Evolutionary conservation across 2,329 filamentous ascomycete genomes (phyloP).

Genomic region (Nemania bipapillata): DNA sequence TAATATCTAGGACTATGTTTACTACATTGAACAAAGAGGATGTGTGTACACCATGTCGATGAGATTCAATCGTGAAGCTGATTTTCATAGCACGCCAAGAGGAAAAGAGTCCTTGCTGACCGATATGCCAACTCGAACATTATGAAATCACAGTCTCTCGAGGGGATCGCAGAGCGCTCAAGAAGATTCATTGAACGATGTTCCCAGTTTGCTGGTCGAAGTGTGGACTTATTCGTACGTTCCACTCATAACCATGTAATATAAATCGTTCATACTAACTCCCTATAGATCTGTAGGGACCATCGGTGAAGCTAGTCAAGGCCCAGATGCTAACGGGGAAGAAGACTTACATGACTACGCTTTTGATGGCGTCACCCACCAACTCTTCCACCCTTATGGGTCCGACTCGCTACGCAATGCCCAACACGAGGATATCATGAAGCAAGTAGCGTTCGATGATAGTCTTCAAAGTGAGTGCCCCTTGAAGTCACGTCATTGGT

Average conservation of each 20-base stretch:
- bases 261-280: slow-evolving; percentile 29
- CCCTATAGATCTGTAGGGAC: slow-evolving; percentile 43
- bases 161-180: slow-evolving; percentile 68
- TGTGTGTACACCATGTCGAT: slow-evolving; percentile 20
- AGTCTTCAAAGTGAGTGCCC: slow-evolving; percentile 69
- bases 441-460: slow-evolving; percentile 73
- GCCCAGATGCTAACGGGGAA: slow-evolving; percentile 32
- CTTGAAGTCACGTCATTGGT: background rate
- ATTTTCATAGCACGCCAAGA: slow-evolving; percentile 65
- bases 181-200: slow-evolving; percentile 66
- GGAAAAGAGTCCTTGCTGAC: slow-evolving; percentile 72
- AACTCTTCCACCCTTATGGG: slow-evolving; percentile 74
- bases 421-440: slow-evolving; percentile 73
- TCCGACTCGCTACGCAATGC: slow-evolving; percentile 67
- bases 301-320: background rate
- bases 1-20: slow-evolving; percentile 65
- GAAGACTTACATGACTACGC: slow-evolving; percentile 71
- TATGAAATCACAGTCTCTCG: slow-evolving; percentile 64
- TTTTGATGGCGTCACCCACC: slow-evolving; percentile 74
- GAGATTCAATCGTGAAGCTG: slow-evolving; percentile 4
- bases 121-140: slow-evolving; percentile 76
- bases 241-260: background rate
- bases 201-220: slow-evolving; percentile 55
- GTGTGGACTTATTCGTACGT: slow-evolving; percentile 71
- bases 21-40: slow-evolving; percentile 63